Evolutionary conservation across 192 early-diverging fungal species (phyloP), one percentile per base, ranked within the genome.

Genomic region (Glomus cerebriforme): DNA sequence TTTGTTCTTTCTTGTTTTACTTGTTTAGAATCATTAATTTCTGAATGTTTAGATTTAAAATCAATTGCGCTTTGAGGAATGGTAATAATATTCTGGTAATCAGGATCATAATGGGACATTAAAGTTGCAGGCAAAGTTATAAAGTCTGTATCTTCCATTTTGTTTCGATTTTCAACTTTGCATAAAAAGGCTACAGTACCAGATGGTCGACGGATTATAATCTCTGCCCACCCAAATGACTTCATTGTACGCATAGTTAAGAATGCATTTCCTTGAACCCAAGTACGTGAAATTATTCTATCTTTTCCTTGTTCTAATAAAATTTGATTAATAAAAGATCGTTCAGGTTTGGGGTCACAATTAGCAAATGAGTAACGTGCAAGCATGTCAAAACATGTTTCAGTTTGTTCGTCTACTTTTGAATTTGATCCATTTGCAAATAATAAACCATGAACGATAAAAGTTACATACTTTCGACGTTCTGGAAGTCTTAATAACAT

Each of bases 381-480:
- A 29, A 99, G 86, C 93, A 98, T 95, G 79, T 99, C 98, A 83
- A 99, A 85, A 67, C 96, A 96, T 58, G 97, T 92, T 75, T 95
- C 95, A 39, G 94, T 94, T 58, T 92, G 92, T 82, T 98, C 97
- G 81, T 98, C 96, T 4, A 78, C 78, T 35, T 83, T 77, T 63
- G 84, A 80, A 35, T 86, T 78, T 59, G 81, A 71, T 35, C 83
- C 87, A 65, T 94, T 94, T 15, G 91, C 87, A 79, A 86, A 84
- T 45, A 93, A 81, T 13, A 96, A 87, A 39, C 91, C 90, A 34
- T 91, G 89, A 26, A 98, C 82, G 37, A 99, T 93, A 60, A 91
- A 91, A 17, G 93, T 88, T 3, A 98, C 92, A 80, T 93, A 93
- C 64, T 93, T 92, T 29, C 88, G 85, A 39, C 96, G 91, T 72